Conservation (phyloP, 176 grass and related monocot species). For the Triticum turgidum region DNA sequence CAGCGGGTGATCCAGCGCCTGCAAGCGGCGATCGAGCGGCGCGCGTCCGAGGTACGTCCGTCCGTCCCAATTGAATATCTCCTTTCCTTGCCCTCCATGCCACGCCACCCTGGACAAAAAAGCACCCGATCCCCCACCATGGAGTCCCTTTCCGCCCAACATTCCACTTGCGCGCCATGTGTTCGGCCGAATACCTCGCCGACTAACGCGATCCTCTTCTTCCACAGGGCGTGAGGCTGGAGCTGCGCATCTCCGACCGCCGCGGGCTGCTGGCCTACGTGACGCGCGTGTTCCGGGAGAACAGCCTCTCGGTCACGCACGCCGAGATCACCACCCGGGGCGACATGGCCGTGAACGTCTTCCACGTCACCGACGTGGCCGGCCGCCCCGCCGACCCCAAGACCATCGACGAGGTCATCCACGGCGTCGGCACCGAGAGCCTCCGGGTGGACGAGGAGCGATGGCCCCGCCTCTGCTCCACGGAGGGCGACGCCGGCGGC, state of each 20-base stretch:
- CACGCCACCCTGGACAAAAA: conserved; percentile 35
- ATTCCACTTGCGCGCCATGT: conserved; percentile 39
- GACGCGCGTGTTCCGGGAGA: conserved; percentile 83
- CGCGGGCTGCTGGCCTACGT: conserved; percentile 84
- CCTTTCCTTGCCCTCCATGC: conserved; percentile 44
- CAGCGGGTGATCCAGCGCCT: conserved; percentile 76
- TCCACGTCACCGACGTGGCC: conserved; percentile 69
- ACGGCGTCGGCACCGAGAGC: conserved; percentile 66
- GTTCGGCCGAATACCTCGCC: conserved; percentile 14
- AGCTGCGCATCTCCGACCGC: conserved; percentile 67
- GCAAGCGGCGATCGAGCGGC: conserved; percentile 78
- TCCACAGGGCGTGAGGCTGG: conserved; percentile 69
- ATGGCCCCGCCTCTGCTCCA: conserved; percentile 36
- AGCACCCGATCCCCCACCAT: conserved; percentile 10
- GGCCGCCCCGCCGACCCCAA: conserved; percentile 62
- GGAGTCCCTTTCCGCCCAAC: conserved; percentile 29
- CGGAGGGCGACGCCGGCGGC: conserved; percentile 30
- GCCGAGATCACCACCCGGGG: conserved; percentile 76
- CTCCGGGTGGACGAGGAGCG: conserved; percentile 65
- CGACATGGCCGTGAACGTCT: conserved; percentile 70
- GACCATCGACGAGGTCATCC: conserved; percentile 62
- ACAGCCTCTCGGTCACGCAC: conserved; percentile 75
- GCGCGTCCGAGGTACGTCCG: conserved; percentile 79
- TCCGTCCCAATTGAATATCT: conserved; percentile 37
- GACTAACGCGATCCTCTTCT: conserved; percentile 19